Conservation (phyloP, 2,329 filamentous ascomycete genomes). For the Claviceps monticola region DNA sequence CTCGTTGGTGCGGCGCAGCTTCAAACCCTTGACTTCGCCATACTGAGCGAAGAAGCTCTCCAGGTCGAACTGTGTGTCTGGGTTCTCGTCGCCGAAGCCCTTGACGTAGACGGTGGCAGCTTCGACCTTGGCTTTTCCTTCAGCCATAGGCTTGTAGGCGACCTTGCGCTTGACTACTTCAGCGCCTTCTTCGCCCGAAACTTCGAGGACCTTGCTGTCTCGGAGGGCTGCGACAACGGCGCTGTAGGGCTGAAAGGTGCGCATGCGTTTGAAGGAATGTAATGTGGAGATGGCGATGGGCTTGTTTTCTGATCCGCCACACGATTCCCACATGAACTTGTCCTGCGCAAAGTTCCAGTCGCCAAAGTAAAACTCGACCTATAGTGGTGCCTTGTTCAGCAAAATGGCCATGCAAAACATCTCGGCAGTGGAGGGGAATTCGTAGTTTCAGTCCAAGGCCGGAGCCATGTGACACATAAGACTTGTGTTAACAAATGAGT, state of each 20-base stretch:
- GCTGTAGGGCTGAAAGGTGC: constrained; percentile 76
- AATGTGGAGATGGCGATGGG: constrained; percentile 67
- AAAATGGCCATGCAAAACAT: background rate
- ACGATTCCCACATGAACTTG: constrained; percentile 69
- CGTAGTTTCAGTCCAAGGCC: background rate
- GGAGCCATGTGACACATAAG: background rate
- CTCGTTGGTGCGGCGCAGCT: constrained; percentile 63
- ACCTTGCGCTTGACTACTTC: constrained; percentile 67
- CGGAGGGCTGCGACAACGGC: constrained; percentile 73
- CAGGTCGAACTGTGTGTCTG: constrained; percentile 80
- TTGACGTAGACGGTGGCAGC: constrained; percentile 78
- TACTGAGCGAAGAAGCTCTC: constrained; percentile 80
- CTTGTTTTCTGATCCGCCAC: constrained; percentile 68
- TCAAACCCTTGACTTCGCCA: constrained; percentile 68
- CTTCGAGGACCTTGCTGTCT: constrained; percentile 57
- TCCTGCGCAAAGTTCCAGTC: constrained; percentile 82
- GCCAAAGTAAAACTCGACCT: constrained; percentile 95
- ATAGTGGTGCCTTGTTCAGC: constrained; percentile 18
- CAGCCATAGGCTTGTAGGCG: constrained; percentile 45
- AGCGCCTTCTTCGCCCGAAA: constrained; percentile 59
- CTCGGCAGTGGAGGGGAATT: background rate
- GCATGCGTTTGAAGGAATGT: constrained; percentile 89
- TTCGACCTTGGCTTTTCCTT: constrained; percentile 52
- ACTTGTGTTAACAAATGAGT: background rate
- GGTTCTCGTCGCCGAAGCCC: constrained; percentile 78